A percentile compares a stretch with the other conserved stretches of the same genome.
Conservation (phyloP, 352 stramenopile genomes). For the Phytophthora megakarya region DNA sequence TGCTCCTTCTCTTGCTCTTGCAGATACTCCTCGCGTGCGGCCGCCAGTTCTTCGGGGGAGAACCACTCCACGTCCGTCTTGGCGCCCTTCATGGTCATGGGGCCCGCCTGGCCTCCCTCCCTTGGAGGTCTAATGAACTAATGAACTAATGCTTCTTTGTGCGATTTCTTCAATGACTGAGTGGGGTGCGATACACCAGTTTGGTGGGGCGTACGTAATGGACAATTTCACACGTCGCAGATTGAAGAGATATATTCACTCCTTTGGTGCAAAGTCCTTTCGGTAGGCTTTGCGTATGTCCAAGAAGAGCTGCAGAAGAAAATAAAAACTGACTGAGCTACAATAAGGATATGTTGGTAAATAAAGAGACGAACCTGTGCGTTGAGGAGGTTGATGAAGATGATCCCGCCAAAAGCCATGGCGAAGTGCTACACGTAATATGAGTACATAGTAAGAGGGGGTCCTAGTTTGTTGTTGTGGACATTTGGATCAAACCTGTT, state of each 20-base stretch:
- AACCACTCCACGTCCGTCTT: conserved; percentile 64
- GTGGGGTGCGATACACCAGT: conserved; percentile 7
- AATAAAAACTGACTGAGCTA: not conserved
- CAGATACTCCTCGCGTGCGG: conserved; percentile 75
- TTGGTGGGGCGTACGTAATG: not conserved
- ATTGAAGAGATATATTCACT: not conserved
- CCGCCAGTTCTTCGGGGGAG: conserved; percentile 73
- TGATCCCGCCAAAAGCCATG: conserved; percentile 77
- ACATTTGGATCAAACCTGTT: conserved; percentile 35
- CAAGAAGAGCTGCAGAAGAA: conserved; percentile 52
- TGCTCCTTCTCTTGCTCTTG: conserved; percentile 78
- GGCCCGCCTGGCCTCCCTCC: conserved; percentile 11
- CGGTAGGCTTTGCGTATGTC: conserved; percentile 56
- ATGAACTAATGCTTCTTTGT: conserved; percentile 11
- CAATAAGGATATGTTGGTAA: not conserved
- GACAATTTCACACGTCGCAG: conserved; percentile 12
- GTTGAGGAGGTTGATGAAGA: conserved; percentile 80
- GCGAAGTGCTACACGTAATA: conserved; percentile 49
- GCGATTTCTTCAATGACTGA: conserved; percentile 22
- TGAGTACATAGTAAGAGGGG: not conserved
- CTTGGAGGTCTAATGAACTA: conserved; percentile 1
- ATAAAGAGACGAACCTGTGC: conserved; percentile 38
- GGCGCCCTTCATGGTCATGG: conserved; percentile 40
- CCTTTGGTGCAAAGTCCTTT: conserved; percentile 45
- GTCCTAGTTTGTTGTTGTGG: not conserved